These are phyloP conservation scores for Lomentospora prolificans DNA, from an alignment of 2,329 filamentous ascomycete genomes.

Conservation along the genomic window DNA sequence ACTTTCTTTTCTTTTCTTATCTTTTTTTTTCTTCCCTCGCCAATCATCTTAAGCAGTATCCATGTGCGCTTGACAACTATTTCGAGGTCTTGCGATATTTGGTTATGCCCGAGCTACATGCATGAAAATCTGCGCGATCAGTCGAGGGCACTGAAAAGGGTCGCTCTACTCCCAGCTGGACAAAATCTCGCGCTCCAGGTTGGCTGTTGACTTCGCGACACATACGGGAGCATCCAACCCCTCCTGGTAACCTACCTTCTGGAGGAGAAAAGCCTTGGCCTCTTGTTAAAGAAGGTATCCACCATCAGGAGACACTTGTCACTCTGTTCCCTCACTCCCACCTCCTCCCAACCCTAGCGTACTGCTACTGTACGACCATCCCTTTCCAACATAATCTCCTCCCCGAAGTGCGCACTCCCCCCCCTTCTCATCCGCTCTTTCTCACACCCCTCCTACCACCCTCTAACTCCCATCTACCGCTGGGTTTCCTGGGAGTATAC, in stretches of 20 bases:
- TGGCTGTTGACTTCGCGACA: neutral
- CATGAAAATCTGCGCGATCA: neutral
- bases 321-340: neutral
- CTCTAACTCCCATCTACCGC: neutral
- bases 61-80: neutral
- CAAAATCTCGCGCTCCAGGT: neutral
- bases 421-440: too few species aligned
- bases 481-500: conserved; percentile 20
- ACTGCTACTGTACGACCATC: neutral
- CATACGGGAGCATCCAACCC: neutral
- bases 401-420: neutral
- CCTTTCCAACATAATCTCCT: neutral
- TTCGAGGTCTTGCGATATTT: neutral
- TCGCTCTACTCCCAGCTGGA: neutral
- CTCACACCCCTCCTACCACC: neutral
- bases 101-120: neutral
- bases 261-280: neutral
- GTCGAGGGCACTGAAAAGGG: neutral
- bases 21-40: neutral
- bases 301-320: conserved; percentile 8
- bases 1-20: neutral
- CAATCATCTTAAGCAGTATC: neutral
- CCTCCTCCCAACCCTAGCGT: neutral
- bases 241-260: neutral
- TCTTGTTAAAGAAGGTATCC: conserved; percentile 2